Evolutionary conservation across 106 monocot genomes (phyloP).

Genomic region (Dioscorea zingiberensis): DNA sequence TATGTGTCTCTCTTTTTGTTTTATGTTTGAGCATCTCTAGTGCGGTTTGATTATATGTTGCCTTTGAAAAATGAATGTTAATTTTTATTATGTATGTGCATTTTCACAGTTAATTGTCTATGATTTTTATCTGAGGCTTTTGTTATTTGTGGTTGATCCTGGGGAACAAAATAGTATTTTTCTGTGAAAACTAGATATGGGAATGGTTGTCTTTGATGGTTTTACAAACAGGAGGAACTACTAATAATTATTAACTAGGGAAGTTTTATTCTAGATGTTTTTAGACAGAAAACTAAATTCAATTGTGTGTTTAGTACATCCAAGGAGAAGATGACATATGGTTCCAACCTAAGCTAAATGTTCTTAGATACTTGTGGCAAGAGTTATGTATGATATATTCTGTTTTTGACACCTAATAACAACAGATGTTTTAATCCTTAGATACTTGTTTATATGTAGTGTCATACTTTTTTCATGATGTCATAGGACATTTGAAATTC

Average conservation of each 20-base stretch:
- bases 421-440: too few species aligned
- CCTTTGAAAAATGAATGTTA: background rate
- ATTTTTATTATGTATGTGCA: background rate
- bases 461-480: too few species aligned
- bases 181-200: too few species aligned
- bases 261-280: background rate
- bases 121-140: background rate
- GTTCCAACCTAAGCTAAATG: background rate
- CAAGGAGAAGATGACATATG: background rate
- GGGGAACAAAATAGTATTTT: background rate
- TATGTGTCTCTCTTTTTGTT: slow-evolving; percentile 5
- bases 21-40: background rate
- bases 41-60: too few species aligned
- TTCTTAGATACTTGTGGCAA: too few species aligned
- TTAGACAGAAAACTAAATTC: background rate
- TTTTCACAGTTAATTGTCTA: background rate
- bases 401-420: background rate
- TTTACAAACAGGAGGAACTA: background rate
- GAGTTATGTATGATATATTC: too few species aligned
- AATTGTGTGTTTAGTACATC: background rate
- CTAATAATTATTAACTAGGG: background rate
- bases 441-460: too few species aligned
- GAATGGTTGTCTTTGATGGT: background rate
- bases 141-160: background rate
- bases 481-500: too few species aligned